Base-by-base conservation (phyloP, 148 eudicot genomes). In the Oxyria digyna region DNA sequence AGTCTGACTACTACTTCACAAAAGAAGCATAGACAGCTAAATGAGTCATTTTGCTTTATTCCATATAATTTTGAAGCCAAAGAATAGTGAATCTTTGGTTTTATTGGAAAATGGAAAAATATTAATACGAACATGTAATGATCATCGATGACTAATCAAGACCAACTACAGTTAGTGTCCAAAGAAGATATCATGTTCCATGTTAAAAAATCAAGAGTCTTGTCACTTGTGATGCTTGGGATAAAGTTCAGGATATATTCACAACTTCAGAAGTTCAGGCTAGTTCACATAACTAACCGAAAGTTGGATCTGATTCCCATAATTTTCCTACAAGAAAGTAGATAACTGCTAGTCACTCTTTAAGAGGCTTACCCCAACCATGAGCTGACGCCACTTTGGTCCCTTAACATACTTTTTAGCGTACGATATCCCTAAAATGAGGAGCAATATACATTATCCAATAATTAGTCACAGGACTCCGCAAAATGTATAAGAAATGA, bases 381-480 rank as follows among this genome's bases (percentile, higher is more conserved):
- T 78, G 76, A 86, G 79, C 29, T 83, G 95, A 80, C 86, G 88
- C 97, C 95, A 88, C 81, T 84, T 88, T 32, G 89, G 88, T 74
- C 91, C 97, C 72, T 80, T 88, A 18, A 83, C 83, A 75, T 80
- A 82, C 55, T 81, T 88, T 74, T 91, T 87, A 76, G 83, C 75
- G 50, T 76, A 85, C 68, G 91, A 89, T 29, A 91, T 80, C 68
- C 97, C 97, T 88, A n/a, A 21, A 24, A 37, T 20, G 69, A 66
- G 42, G 76, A 65, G 2, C 74, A 75, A 68, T 67, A 74, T 57
- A 66, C 74, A 75, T 64, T 69, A 74, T 55, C 52, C 18, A 62
- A 43, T 62, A 62, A 67, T 57, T 72, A 49, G 74, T 21, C 31
- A 65, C 35, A 67, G 12, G 29, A 17, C 70, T 33, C 70, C n/a